Evolutionary conservation across 2,329 filamentous ascomycete species (phyloP).

Genomic region (Paraphoma chrysanthemicola): DNA sequence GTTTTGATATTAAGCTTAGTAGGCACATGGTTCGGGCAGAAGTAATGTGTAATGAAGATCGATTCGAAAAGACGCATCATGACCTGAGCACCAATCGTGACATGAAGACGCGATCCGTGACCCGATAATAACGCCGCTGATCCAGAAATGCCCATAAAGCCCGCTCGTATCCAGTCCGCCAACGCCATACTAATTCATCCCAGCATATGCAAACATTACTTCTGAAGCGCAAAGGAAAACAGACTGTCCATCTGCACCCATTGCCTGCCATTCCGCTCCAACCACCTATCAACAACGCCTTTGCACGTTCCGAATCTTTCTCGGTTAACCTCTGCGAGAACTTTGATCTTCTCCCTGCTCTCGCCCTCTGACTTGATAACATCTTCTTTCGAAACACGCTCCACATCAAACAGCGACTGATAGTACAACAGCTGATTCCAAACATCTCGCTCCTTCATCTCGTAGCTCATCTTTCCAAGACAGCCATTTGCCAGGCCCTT

Average conservation of each 20-base stretch:
- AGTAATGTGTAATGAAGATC: constrained; percentile 2
- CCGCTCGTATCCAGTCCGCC: neutral
- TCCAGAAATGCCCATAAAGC: neutral
- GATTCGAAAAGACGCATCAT: constrained; percentile 1
- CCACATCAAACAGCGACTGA: constrained; percentile 84
- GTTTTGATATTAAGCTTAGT: neutral
- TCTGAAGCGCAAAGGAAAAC: constrained; percentile 62
- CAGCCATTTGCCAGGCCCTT: constrained; percentile 85
- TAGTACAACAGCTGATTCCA: constrained; percentile 97
- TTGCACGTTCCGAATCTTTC: constrained; percentile 78
- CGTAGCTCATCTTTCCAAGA: constrained; percentile 85
- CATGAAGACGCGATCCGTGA: neutral
- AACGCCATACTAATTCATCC: neutral
- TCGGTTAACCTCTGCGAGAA: constrained; percentile 85
- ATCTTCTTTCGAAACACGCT: constrained; percentile 69
- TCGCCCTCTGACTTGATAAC: constrained; percentile 62
- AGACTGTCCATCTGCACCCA: constrained; percentile 94
- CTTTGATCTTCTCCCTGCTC: constrained; percentile 61
- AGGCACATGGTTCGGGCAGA: neutral
- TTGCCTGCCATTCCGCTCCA: constrained; percentile 87
- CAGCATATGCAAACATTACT: neutral
- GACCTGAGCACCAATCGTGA: constrained; percentile 5
- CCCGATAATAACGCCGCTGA: neutral
- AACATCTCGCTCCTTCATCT: constrained; percentile 84
- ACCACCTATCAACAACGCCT: constrained; percentile 78